phyloP scores from a whole-genome alignment of 768 basidiomycete species.

The Filobasidium floriforme region DNA sequence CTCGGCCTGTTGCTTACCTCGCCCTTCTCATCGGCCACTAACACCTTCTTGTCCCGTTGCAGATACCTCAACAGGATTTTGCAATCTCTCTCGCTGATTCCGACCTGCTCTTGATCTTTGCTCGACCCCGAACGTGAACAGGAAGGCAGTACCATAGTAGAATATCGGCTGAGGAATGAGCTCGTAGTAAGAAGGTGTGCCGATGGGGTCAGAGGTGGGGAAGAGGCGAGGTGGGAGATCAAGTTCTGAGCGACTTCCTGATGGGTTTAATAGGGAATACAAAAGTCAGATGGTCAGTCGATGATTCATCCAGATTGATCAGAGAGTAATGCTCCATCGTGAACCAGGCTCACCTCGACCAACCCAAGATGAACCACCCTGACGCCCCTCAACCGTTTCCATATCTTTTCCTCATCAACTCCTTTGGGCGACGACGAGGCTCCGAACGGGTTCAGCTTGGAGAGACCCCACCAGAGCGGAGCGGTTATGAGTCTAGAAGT shows the following conservation, averaged over 20 bases:
- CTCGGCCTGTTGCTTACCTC: slow-evolving; percentile 49
- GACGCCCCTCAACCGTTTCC: slow-evolving; percentile 30
- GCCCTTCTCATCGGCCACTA: slow-evolving; percentile 54
- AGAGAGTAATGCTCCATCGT: too few relatives aligned
- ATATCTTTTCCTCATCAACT: slow-evolving; percentile 34
- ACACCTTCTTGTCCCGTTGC: slow-evolving; percentile 61
- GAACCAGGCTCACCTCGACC: slow-evolving; percentile 36
- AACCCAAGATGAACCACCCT: slow-evolving; percentile 39
- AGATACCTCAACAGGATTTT: slow-evolving; percentile 68
- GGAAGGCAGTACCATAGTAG: background rate
- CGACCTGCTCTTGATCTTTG: background rate
- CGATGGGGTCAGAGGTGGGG: slow-evolving; percentile 34
- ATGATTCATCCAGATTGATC: too few relatives aligned
- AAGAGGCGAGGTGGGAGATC: slow-evolving; percentile 23
- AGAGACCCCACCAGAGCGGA: slow-evolving; percentile 44
- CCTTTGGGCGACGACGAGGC: slow-evolving; percentile 15
- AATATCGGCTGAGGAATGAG: slow-evolving; percentile 14
- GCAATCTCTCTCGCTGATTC: slow-evolving; percentile 56
- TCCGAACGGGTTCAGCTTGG: slow-evolving; percentile 41
- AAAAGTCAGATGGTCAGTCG: too few relatives aligned
- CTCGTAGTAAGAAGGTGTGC: slow-evolving; percentile 23
- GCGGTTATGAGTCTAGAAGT: slow-evolving; percentile 35
- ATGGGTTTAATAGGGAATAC: background rate
- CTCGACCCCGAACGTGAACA: too few relatives aligned
- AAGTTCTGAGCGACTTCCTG: slow-evolving; percentile 36